Evolutionary conservation across 163 green algal genomes (phyloP).

Genomic region (Picocystis sp.): DNA sequence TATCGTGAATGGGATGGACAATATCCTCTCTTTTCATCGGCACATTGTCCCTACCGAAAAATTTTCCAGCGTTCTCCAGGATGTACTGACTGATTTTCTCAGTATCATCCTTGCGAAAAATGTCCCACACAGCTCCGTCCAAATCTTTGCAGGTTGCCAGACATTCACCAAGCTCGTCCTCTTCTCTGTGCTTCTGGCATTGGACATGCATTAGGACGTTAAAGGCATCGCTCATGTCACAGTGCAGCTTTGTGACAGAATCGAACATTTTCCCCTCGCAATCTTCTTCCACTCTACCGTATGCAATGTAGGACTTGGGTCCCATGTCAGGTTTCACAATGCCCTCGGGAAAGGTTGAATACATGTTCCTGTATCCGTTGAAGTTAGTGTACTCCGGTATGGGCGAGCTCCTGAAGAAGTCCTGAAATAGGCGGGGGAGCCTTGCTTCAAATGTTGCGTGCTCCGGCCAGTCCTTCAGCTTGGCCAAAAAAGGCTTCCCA

Average conservation of each 20-base stretch:
- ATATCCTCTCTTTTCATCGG: conserved; percentile 7
- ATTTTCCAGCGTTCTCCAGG: conserved; percentile 11
- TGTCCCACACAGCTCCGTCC: conserved; percentile 59
- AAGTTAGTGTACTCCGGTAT: conserved; percentile 47
- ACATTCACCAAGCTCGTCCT: conserved; percentile 2
- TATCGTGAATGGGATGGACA: conserved; percentile 22
- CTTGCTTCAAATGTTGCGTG: conserved; percentile 11
- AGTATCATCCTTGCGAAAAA: conserved; percentile 37
- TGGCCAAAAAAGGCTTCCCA: conserved; percentile 31
- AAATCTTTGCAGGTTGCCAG: conserved; percentile 3
- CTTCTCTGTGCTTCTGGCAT: background rate
- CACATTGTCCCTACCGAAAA: conserved; percentile 9
- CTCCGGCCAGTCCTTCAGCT: conserved; percentile 64
- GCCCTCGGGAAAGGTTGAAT: conserved; percentile 17
- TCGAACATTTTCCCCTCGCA: conserved; percentile 27
- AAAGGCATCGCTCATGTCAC: conserved; percentile 65
- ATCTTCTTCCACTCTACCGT: conserved; percentile 25
- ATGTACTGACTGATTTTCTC: conserved; percentile 17
- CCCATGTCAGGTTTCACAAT: conserved; percentile 56
- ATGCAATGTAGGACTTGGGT: conserved; percentile 75
- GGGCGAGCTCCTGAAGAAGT: conserved; percentile 55
- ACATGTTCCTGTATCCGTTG: conserved; percentile 45
- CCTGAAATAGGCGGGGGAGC: conserved; percentile 24
- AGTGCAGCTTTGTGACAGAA: conserved; percentile 69
- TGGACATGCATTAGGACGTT: conserved; percentile 41